phyloP scores from a whole-genome alignment of 306 rosid species.

The Astragalus membranaceus region DNA sequence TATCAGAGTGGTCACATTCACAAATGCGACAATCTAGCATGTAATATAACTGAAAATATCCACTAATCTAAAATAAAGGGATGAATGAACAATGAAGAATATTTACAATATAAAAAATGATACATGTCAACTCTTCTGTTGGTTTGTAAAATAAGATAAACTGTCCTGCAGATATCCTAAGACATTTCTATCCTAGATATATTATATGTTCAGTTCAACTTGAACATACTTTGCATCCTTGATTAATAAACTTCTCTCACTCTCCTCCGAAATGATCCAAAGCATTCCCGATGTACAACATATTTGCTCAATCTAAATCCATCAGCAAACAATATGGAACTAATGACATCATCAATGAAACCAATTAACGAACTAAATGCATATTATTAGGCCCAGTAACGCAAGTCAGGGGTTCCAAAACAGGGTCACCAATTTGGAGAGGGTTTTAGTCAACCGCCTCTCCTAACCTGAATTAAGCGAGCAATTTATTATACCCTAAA shows the following conservation, averaged over 20 bases:
- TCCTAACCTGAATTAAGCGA: no score
- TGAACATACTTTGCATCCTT: neutral
- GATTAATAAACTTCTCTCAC: no score
- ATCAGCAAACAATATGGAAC: neutral
- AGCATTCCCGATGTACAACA: neutral
- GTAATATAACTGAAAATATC: neutral
- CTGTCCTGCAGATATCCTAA: neutral
- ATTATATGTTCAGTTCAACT: neutral
- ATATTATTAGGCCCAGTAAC: neutral
- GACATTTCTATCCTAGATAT: no score
- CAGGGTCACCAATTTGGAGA: neutral
- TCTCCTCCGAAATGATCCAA: neutral
- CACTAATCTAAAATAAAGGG: neutral
- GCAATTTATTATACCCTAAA: neutral
- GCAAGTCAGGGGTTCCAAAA: neutral
- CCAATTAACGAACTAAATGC: neutral
- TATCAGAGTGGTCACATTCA: neutral
- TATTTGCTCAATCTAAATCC: neutral
- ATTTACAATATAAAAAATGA: neutral
- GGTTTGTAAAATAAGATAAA: neutral
- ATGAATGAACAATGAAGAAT: neutral
- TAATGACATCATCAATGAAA: neutral
- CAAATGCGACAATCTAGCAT: neutral
- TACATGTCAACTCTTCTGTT: neutral
- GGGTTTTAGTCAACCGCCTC: neutral